phyloP scores from a whole-genome alignment of 495 filamentous ascomycete species.

The Amphirosellinia nigrospora region DNA sequence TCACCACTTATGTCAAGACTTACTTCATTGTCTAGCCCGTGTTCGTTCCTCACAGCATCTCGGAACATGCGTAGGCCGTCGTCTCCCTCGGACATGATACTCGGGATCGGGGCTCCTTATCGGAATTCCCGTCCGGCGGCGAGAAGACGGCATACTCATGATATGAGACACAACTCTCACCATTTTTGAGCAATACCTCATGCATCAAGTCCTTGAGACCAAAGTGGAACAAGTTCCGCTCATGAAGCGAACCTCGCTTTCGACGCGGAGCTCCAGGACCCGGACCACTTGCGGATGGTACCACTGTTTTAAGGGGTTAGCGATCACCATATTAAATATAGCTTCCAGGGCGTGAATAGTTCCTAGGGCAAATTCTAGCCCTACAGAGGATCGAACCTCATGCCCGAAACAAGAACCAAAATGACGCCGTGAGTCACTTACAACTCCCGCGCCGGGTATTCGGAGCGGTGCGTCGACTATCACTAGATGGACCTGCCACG shows the following conservation, averaged over 20 bases:
- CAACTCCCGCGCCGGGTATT: slow-evolving; percentile 37
- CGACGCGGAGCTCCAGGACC: background rate
- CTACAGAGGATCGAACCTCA: background rate
- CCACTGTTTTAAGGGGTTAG: slow-evolving; percentile 13
- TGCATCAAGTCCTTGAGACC: slow-evolving; percentile 34
- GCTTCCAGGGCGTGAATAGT: background rate
- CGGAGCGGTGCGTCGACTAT: slow-evolving; percentile 35
- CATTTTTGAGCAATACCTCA: slow-evolving; percentile 28
- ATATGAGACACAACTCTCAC: slow-evolving; percentile 38
- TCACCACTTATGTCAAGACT: slow-evolving; percentile 14
- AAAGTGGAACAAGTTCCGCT: slow-evolving; percentile 36
- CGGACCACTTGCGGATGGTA: slow-evolving; percentile 8
- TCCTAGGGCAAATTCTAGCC: background rate
- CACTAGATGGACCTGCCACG: slow-evolving; percentile 27
- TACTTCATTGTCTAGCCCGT: slow-evolving; percentile 39
- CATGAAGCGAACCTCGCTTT: slow-evolving; percentile 20
- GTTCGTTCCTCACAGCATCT: slow-evolving; percentile 33
- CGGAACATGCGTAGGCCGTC: slow-evolving; percentile 37
- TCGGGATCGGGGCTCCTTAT: slow-evolving; percentile 36
- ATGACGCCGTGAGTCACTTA: background rate
- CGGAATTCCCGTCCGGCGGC: slow-evolving; percentile 21
- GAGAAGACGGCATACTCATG: slow-evolving; percentile 44
- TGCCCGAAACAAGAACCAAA: background rate
- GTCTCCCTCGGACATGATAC: slow-evolving; percentile 38
- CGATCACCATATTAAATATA: background rate